phyloP scores from a whole-genome alignment of 2,329 filamentous ascomycete genomes.

The Coniella lustricola region DNA sequence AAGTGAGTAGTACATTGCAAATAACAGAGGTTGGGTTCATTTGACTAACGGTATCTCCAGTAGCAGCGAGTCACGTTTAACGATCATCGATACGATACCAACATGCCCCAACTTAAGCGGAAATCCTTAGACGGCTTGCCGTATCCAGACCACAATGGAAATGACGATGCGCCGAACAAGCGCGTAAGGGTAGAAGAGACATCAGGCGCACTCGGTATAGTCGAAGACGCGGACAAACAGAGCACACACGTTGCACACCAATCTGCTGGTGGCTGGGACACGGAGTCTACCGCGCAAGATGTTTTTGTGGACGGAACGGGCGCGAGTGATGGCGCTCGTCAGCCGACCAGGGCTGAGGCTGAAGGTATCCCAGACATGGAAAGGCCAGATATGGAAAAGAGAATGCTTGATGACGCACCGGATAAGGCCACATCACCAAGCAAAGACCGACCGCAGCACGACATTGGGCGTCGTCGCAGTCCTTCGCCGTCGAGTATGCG shows the following conservation, averaged over 20 bases:
- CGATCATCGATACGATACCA: neutral
- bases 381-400: neutral
- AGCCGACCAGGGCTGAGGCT: neutral
- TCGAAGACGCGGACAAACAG: neutral
- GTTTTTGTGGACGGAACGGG: neutral
- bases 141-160: neutral
- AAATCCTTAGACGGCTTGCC: constrained; percentile 11
- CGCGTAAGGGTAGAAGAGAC: constrained; percentile 3
- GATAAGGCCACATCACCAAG: neutral
- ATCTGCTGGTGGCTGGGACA: neutral
- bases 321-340: neutral
- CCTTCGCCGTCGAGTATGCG: neutral
- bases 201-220: neutral
- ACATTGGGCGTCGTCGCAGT: neutral
- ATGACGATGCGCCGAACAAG: constrained; percentile 10
- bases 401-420: neutral
- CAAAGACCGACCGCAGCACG: neutral
- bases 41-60: neutral
- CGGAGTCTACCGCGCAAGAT: neutral
- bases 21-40: too few species aligned
- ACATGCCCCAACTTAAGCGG: constrained; percentile 12
- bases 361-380: constrained; percentile 1
- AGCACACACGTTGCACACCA: neutral
- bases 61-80: neutral
- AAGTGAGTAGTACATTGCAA: too few species aligned